Evolutionary conservation across 345 rosid genomes (phyloP).

Genomic region (Melaleuca alternifolia): DNA sequence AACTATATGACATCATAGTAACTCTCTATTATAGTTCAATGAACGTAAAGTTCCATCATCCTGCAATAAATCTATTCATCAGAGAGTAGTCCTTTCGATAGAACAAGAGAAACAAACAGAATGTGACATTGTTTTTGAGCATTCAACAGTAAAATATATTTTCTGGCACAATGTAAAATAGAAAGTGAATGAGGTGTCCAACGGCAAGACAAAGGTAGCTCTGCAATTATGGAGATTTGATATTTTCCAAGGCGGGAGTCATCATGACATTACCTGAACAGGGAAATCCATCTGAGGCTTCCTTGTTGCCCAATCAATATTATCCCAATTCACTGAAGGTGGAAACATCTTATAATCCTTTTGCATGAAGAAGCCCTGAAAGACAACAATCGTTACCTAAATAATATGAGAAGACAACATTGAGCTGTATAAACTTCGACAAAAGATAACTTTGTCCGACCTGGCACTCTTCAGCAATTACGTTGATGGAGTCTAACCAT

Average conservation of each 20-base stretch:
- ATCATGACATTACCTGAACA: constrained; percentile 57
- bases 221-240: background rate
- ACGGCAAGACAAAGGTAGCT: background rate
- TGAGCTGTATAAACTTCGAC: background rate
- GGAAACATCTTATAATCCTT: constrained; percentile 98
- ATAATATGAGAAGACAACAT: background rate
- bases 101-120: background rate
- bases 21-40: background rate
- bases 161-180: background rate
- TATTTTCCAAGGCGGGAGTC: background rate
- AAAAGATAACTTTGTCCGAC: constrained; percentile 15
- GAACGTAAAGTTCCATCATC: background rate
- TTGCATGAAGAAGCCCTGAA: constrained; percentile 96
- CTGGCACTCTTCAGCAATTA: constrained; percentile 85
- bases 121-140: background rate
- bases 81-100: background rate
- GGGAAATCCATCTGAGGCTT: constrained; percentile 98
- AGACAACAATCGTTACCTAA: background rate
- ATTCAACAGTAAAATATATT: background rate
- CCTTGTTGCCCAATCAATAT: constrained; percentile 79
- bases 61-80: background rate
- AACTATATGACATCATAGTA: background rate
- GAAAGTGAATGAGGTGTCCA: background rate
- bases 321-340: constrained; percentile 93
- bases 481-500: constrained; percentile 81